These are phyloP conservation scores for Aureobasidium namibiae DNA, from an alignment of 2,329 filamentous ascomycete species.

Conservation along the genomic window DNA sequence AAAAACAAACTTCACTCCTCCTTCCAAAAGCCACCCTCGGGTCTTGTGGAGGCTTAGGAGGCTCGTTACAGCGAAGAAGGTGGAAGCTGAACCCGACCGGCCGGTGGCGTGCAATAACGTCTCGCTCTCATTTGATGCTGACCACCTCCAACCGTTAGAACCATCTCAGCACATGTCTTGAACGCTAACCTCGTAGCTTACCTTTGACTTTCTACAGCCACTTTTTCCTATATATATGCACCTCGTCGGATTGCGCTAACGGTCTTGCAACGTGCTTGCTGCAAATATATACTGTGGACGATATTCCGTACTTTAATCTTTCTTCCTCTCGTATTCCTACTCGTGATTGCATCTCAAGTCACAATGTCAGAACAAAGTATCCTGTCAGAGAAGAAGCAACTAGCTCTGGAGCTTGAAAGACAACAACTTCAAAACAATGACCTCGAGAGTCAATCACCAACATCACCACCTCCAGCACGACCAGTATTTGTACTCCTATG, in stretches of 20 bases:
- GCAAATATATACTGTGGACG: not conserved
- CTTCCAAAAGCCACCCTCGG: constrained; percentile 4
- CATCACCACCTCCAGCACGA: not conserved
- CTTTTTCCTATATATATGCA: constrained; percentile 4
- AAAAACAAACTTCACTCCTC: constrained; percentile 5
- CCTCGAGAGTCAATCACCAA: not conserved
- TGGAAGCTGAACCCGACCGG: constrained; percentile 6
- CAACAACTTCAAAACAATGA: not conserved
- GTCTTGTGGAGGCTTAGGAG: not conserved
- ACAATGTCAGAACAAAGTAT: constrained; percentile 5
- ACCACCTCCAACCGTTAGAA: not conserved
- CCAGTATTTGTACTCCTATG: constrained; percentile 2
- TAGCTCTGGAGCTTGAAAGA: not conserved
- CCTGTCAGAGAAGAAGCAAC: constrained; percentile 3
- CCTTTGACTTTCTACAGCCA: not conserved
- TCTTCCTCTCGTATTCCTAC: not conserved
- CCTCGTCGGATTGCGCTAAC: not conserved
- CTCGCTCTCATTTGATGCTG: constrained; percentile 7
- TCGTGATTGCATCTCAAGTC: not conserved
- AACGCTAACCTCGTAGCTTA: not conserved
- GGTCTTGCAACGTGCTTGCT: not conserved
- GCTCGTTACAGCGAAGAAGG: not conserved
- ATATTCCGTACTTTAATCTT: not conserved
- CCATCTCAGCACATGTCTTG: constrained; percentile 6
- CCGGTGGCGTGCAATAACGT: constrained; percentile 5